Evolutionary conservation across 1,139 yeast genomes (phyloP).

Genomic region (Suhomyces panamericanus): DNA sequence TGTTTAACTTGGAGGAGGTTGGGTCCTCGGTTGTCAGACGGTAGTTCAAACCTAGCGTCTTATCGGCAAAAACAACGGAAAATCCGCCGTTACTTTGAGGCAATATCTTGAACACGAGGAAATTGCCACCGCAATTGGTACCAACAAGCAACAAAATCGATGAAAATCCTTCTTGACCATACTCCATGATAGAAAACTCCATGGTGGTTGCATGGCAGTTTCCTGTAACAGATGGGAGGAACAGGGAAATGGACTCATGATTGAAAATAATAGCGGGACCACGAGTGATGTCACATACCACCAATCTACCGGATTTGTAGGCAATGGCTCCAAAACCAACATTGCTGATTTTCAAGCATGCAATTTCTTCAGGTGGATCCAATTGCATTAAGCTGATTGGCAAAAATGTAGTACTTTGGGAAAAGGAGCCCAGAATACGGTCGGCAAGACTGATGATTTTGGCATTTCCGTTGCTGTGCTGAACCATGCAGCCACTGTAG

Average conservation of each 20-base stretch:
- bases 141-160: constrained; percentile 76
- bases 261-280: constrained; percentile 79
- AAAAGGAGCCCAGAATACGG: constrained; percentile 36
- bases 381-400: constrained; percentile 57
- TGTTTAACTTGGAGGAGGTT: constrained; percentile 51
- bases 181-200: constrained; percentile 73
- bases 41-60: constrained; percentile 42
- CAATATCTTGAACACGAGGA: constrained; percentile 63
- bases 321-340: constrained; percentile 87
- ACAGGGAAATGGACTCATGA: constrained; percentile 41
- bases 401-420: constrained; percentile 49
- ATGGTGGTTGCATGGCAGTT: constrained; percentile 54
- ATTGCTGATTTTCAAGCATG: constrained; percentile 67
- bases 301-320: constrained; percentile 70
- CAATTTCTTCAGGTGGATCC: constrained; percentile 48
- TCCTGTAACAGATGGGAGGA: constrained; percentile 39
- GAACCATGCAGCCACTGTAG: constrained; percentile 32
- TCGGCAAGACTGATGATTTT: constrained; percentile 33
- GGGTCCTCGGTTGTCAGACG: constrained; percentile 36
- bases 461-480: constrained; percentile 39
- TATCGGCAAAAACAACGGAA: constrained; percentile 56
- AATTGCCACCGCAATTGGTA: constrained; percentile 71
- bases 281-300: constrained; percentile 73
- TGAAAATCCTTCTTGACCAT: constrained; percentile 65
- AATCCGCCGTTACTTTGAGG: constrained; percentile 75